These are phyloP conservation scores for Pseudohyphozyma bogoriensis DNA, from an alignment of 768 basidiomycete genomes.

Conservation along the genomic window DNA sequence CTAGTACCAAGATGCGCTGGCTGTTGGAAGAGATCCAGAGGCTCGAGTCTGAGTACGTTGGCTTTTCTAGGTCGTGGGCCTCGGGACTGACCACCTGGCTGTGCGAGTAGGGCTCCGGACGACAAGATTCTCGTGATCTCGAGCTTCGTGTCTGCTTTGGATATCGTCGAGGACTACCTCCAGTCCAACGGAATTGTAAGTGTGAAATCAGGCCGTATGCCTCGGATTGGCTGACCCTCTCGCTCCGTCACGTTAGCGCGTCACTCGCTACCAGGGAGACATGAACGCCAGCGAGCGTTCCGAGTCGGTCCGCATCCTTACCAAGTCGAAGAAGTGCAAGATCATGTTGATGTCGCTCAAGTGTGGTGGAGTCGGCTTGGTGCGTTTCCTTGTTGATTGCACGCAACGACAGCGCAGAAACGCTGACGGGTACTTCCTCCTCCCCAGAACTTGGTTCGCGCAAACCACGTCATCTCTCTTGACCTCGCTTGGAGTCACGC, in stretches of 20 bases:
- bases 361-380: conserved; percentile 38
- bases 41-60: conserved; percentile 3
- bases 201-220: too few relatives aligned
- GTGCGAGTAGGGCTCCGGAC: background rate
- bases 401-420: too few relatives aligned
- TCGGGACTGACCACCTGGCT: background rate
- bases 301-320: conserved; percentile 30
- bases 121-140: conserved; percentile 37
- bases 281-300: conserved; percentile 36
- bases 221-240: too few relatives aligned
- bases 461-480: conserved; percentile 54
- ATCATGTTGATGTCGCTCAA: conserved; percentile 40
- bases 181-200: too few relatives aligned
- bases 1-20: conserved; percentile 21
- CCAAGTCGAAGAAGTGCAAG: conserved; percentile 21
- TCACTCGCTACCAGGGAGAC: conserved; percentile 37
- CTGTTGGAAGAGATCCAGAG: conserved; percentile 4
- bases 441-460: conserved; percentile 52
- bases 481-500: conserved; percentile 41
- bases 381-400: background rate
- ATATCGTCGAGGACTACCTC: conserved; percentile 55
- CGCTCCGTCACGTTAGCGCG: too few relatives aligned
- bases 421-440: background rate
- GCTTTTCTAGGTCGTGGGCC: background rate
- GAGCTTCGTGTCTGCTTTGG: conserved; percentile 59